Evolutionary conservation across 768 basidiomycete genomes (phyloP).

Genomic region (Tricholoma furcatifolium): DNA sequence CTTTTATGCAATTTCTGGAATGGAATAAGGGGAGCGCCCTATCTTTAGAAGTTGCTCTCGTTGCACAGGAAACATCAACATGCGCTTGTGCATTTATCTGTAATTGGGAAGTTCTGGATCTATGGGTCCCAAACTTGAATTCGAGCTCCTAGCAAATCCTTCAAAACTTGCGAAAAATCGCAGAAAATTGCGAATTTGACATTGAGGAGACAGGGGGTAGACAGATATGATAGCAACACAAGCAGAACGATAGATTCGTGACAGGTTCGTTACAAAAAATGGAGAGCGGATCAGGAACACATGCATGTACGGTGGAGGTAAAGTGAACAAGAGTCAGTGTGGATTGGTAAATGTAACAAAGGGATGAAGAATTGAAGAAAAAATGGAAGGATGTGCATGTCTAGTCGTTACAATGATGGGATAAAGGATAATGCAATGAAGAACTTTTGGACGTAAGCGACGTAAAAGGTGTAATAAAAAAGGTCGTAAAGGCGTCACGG

Average conservation of each 20-base stretch:
- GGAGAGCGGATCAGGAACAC: constrained; percentile 1
- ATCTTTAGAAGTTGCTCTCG: no score
- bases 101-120: no score
- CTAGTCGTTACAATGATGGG: constrained; percentile 67
- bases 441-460: constrained; percentile 11
- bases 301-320: neutral
- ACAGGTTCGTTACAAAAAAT: constrained; percentile 11
- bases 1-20: no score
- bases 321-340: neutral
- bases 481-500: constrained; percentile 19
- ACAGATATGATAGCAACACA: constrained; percentile 6
- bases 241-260: constrained; percentile 11
- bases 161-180: no score
- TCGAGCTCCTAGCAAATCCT: no score
- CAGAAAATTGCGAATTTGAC: neutral
- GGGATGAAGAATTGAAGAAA: constrained; percentile 23
- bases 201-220: constrained; percentile 1
- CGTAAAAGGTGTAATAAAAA: constrained; percentile 15
- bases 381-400: constrained; percentile 49
- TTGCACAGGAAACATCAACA: no score
- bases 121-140: no score
- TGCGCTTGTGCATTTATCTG: no score
- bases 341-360: constrained; percentile 13
- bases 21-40: no score
- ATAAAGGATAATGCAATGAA: constrained; percentile 11